Evolutionary conservation across 1,139 yeast genomes (phyloP).

Genomic region (Kodamaea derodonti): DNA sequence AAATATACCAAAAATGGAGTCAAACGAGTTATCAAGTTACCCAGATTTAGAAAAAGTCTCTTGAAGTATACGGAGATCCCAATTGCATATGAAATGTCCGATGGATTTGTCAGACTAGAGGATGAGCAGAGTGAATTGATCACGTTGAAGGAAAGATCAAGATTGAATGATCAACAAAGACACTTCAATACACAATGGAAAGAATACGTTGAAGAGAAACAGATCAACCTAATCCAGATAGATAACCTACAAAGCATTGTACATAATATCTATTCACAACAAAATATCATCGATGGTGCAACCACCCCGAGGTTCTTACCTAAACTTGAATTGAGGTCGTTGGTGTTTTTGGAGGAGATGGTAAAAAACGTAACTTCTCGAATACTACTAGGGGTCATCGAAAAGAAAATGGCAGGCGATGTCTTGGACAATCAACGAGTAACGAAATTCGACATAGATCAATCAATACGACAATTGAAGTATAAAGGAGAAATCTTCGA

Average conservation of each 20-base stretch:
- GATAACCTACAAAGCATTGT: slow-evolving; percentile 6
- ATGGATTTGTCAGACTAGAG: slow-evolving; percentile 44
- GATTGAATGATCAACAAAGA: slow-evolving; percentile 12
- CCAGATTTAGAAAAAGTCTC: slow-evolving; percentile 11
- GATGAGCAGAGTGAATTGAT: slow-evolving; percentile 36
- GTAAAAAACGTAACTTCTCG: slow-evolving; percentile 6
- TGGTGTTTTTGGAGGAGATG: slow-evolving; percentile 11
- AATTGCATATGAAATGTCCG: slow-evolving; percentile 51
- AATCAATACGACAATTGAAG: slow-evolving; percentile 4
- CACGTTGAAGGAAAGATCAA: slow-evolving; percentile 15
- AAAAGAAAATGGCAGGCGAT: slow-evolving; percentile 2
- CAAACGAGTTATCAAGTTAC: slow-evolving; percentile 10
- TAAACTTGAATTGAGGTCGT: slow-evolving; percentile 5
- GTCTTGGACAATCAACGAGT: not conserved
- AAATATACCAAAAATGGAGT: slow-evolving; percentile 4
- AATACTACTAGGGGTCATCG: slow-evolving; percentile 7
- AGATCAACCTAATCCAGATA: slow-evolving; percentile 6
- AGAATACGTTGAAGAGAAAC: slow-evolving; percentile 4
- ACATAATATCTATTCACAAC: slow-evolving; percentile 4
- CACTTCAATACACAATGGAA: slow-evolving; percentile 6
- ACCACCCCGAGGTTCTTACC: slow-evolving; percentile 5
- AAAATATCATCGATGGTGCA: slow-evolving; percentile 2
- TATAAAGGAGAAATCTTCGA: slow-evolving; percentile 5
- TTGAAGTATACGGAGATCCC: slow-evolving; percentile 45
- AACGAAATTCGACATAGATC: slow-evolving; percentile 4